These are phyloP conservation scores for Botrytis medusae DNA, from an alignment of 2,329 filamentous ascomycete genomes.

Conservation along the genomic window DNA sequence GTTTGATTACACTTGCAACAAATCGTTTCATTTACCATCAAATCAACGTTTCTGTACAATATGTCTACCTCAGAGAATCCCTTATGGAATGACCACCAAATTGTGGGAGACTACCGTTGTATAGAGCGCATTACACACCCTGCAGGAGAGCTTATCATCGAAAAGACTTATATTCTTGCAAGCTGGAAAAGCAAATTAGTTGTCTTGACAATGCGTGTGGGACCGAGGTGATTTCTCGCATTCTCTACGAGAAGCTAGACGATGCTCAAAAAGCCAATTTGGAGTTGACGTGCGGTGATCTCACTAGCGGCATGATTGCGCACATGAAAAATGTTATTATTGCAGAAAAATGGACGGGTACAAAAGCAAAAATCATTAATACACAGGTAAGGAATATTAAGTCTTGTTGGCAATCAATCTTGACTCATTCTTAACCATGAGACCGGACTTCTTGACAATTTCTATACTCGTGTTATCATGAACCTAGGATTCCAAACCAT, in stretches of 20 bases:
- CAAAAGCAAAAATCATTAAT: background rate
- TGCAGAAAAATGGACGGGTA: background rate
- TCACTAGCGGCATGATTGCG: background rate
- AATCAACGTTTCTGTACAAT: background rate
- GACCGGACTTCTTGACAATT: background rate
- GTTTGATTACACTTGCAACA: background rate
- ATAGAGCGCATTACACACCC: background rate
- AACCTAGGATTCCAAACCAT: background rate
- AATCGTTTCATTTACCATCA: background rate
- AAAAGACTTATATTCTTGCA: background rate
- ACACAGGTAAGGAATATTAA: background rate
- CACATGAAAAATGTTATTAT: background rate
- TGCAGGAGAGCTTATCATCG: background rate
- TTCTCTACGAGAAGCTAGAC: background rate
- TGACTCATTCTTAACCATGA: background rate
- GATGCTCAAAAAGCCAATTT: background rate
- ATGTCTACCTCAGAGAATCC: constrained; percentile 3
- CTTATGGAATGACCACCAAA: background rate
- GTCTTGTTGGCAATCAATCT: no score
- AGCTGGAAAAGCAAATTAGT: background rate
- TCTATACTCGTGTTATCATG: background rate
- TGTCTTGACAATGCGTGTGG: background rate
- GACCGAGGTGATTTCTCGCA: background rate
- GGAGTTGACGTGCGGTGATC: background rate
- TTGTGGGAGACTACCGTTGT: background rate